Percentiles rank a stretch among this genome's conserved stretches.
Conservation (phyloP, 495 filamentous ascomycete species). For the Penicillium crystallinum region DNA sequence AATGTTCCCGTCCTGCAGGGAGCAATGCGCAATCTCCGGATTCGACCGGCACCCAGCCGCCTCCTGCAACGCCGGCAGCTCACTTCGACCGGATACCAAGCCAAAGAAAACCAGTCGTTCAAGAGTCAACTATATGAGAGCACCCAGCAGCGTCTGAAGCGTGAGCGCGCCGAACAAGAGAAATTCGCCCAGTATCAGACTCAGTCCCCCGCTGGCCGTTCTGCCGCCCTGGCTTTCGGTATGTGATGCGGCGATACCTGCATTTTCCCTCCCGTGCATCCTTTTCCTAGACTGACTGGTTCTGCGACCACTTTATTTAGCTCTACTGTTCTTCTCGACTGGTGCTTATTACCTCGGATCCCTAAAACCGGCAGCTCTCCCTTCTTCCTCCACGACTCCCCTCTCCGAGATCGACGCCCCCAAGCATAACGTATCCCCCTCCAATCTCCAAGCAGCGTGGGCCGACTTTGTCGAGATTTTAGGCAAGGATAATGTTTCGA, state of each 20-base stretch:
- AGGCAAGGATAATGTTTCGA: conserved; percentile 80
- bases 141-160: conserved; percentile 66
- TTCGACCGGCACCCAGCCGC: conserved; percentile 7
- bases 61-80: conserved; percentile 21
- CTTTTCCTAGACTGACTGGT: conserved; percentile 1
- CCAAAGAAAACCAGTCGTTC: conserved; percentile 52
- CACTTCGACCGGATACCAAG: conserved; percentile 12
- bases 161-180: conserved; percentile 66
- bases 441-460: conserved; percentile 90
- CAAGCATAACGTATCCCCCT: conserved; percentile 62
- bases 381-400: conserved; percentile 67
- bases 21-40: conserved; percentile 19
- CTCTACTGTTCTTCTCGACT: conserved; percentile 53
- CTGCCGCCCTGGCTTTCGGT: conserved; percentile 62
- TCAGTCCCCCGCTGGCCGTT: conserved; percentile 48
- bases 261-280: background rate
- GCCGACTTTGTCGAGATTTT: conserved; percentile 81
- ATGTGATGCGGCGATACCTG: conserved; percentile 14
- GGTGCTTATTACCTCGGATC: conserved; percentile 70
- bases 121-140: conserved; percentile 84
- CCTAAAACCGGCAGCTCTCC: conserved; percentile 50
- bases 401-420: conserved; percentile 57
- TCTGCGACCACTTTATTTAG: conserved; percentile 20
- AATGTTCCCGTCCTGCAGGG: conserved; percentile 14
- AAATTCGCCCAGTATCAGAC: conserved; percentile 55